Evolutionary conservation across 208 protist genomes (phyloP), one percentile per base, ranked within the genome.

Genomic region (Phytomonas francai): DNA sequence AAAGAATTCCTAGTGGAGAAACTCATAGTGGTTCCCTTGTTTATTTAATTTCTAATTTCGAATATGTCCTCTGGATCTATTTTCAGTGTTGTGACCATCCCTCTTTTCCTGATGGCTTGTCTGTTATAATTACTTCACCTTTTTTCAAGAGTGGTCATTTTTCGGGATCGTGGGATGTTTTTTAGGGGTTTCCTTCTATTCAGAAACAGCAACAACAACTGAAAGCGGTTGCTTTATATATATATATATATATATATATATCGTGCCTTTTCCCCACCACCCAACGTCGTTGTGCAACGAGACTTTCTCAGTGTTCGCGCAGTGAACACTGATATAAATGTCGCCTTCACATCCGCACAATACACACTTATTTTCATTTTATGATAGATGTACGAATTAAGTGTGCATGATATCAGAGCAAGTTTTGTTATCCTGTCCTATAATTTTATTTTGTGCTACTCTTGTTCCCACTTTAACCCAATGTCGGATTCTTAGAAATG

Each of bases 391-490:
- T 63, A 7, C 54, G 54, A 25, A 6, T 32, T 6, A 39, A 39
- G 32, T 49, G 8, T n/a, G 59, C 16, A 63, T 32, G 16, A 62
- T 6, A 67, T 32, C 7, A 25, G 16, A 27, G 19, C 29, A 16
- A 42, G 31, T n/a, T 61, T 67, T 67, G 14, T 61, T 67, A 4
- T 6, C n/a, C 6, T 33, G 16, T n/a, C 42, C 12, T 28, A 1
- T 28, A 1, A 45, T 68, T 59, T 33, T 59, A 28, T 28, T 65
- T 72, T 76, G 3, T 12, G 28, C 42, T 11, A 33, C 68, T 58
- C 61, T 63, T 57, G 71, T 75, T 73, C 65, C 68, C 67, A 51
- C 59, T 74, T 67, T 67, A 63, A 64, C 60, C 63, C 39, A 25
- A 22, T 71, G 51, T 66, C 6, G 62, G 22, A 42, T 67, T 61